Evolutionary conservation across 371 early-diverging fungal genomes (phyloP), one percentile per base, ranked within the genome.

Genomic region (Mucor mucedo): DNA sequence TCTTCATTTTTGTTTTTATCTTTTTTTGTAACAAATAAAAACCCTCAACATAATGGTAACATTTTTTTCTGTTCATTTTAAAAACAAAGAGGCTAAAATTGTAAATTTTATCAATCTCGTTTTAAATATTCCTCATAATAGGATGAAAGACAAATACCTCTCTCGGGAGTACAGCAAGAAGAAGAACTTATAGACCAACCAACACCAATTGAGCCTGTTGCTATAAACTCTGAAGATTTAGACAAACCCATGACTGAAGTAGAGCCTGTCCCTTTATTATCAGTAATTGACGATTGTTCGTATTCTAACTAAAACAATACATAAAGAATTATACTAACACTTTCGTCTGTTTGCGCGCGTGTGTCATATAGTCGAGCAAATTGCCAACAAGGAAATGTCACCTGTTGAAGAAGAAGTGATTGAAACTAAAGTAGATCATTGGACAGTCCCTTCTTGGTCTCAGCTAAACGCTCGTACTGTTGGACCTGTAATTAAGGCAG

Each of bases 401-500:
- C 78, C 75, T 52, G 56, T 75, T 57, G 83, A 80, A 29, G 70
- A 84, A 41, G 72, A 73, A 30, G 77, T 79, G n/a, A 65, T 68
- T 55, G 78, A 75, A 48, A 77, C 75, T 14, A 72, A 76, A 65
- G 72, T 62, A 32, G 68, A 69, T 45, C 85, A 84, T 52, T 87
- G 87, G 87, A 68, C 80, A 10, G 77, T 87, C 33, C 62, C 48
- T 13, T 63, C 75, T 40, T 87, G 83, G 83, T 69, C 62, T 21
- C 16, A 71, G 33, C 66, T 87, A 21, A 82, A 83, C 38, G 73
- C 74, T 55, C 76, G 87, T 66, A 68, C 80, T 11, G 73, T 72
- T 16, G 81, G 87, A 8, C 87, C 85, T 53, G 72, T 79, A 63
- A 84, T 87, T 71, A 73, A 81, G 69, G 78, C 73, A 54, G 84